Percentiles rank a stretch among this genome's conserved stretches.
These are phyloP conservation scores for Suhomyces emberorum DNA, from an alignment of 805 yeast genomes.

Conservation along the genomic window DNA sequence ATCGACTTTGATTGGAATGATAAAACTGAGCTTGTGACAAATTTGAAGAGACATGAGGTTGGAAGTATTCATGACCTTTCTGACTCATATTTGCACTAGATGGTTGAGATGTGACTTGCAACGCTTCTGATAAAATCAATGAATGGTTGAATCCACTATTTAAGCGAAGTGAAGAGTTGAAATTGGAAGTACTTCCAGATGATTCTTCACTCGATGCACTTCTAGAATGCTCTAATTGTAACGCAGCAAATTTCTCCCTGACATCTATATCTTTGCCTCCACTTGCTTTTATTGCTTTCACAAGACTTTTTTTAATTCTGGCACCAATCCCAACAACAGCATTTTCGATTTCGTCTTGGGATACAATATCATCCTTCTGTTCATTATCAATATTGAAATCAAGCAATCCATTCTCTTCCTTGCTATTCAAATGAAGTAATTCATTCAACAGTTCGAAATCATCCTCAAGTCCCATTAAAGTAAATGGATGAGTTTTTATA, in stretches of 20 bases:
- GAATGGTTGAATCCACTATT: conserved; percentile 20
- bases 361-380: conserved; percentile 45
- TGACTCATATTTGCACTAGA: not conserved
- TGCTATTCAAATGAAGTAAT: conserved; percentile 31
- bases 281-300: conserved; percentile 38
- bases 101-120: conserved; percentile 15
- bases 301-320: conserved; percentile 51
- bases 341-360: conserved; percentile 64
- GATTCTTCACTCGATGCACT: conserved; percentile 33
- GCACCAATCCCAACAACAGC: conserved; percentile 84
- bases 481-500: conserved; percentile 75
- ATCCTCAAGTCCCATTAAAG: conserved; percentile 37
- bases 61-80: not conserved
- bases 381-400: conserved; percentile 19
- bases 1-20: conserved; percentile 7
- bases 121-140: conserved; percentile 31
- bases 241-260: conserved; percentile 16
- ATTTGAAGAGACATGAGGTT: conserved; percentile 17
- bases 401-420: conserved; percentile 9
- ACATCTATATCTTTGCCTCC: conserved; percentile 22
- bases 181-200: conserved; percentile 13
- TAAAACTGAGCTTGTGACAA: conserved; percentile 12
- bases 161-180: conserved; percentile 13
- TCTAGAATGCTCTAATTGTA: conserved; percentile 23
- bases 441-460: conserved; percentile 35